Evolutionary conservation across 108 stramenopile species (phyloP).

Genomic region (Epithemia pelagica): DNA sequence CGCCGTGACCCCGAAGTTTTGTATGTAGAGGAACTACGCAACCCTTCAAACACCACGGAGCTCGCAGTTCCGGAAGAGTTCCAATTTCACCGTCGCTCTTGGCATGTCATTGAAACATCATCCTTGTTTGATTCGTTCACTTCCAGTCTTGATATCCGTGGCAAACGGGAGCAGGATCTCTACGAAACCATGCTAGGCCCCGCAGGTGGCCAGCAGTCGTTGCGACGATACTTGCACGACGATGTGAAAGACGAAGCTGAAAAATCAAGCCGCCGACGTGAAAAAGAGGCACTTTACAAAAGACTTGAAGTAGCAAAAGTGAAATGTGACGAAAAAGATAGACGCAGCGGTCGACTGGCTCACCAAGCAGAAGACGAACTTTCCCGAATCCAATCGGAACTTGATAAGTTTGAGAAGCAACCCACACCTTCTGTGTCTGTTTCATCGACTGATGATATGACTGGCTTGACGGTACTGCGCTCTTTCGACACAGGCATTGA

Average conservation of each 20-base stretch:
- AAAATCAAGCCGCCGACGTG: constrained; percentile 25
- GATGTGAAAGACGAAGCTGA: constrained; percentile 52
- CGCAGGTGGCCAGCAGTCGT: constrained; percentile 24
- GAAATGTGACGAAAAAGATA: constrained; percentile 35
- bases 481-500: constrained; percentile 5
- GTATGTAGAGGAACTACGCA: constrained; percentile 48
- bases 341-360: constrained; percentile 67
- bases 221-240: constrained; percentile 50
- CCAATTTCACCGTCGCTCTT: constrained; percentile 42
- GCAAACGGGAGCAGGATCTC: constrained; percentile 60
- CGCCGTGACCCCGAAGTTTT: constrained; percentile 62
- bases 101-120: constrained; percentile 69
- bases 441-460: constrained; percentile 39
- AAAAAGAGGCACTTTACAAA: constrained; percentile 50
- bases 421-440: constrained; percentile 20
- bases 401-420: constrained; percentile 8
- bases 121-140: constrained; percentile 57
- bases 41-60: constrained; percentile 26
- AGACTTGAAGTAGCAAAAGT: constrained; percentile 53
- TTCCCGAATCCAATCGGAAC: constrained; percentile 24
- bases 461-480: constrained; percentile 49
- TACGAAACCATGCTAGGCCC: constrained; percentile 34
- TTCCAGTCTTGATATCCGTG: constrained; percentile 61
- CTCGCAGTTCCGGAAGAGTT: constrained; percentile 26
- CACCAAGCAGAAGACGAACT: constrained; percentile 51